Base-by-base conservation (phyloP, 1,284 basidiomycete species). In the Leccinum subspadiceum region DNA sequence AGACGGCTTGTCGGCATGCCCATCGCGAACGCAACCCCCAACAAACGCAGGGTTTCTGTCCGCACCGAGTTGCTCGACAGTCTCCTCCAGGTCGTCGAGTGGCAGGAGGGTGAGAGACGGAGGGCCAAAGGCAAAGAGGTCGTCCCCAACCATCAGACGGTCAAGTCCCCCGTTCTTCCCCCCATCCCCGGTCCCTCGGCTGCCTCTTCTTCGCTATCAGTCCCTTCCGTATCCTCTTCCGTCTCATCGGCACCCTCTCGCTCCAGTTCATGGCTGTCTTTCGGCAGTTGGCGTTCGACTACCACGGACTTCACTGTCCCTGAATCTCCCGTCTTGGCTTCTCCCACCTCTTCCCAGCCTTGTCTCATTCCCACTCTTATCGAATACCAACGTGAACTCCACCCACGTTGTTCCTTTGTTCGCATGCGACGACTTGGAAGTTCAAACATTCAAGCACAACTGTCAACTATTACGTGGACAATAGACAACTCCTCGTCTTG, bases 221-320 rank as follows among this genome's bases (percentile, higher is more conserved):
- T 71, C 63, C 63, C 70, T 44, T 61, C 66, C 53, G 57, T 76
- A 4, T 73, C 76, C 8, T 69, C 73, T 9, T 74, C 74, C 9
- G 61, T 69, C 12, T 73, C 77, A 0, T 22, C 26, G 5, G 8
- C 53, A 15, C 67, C 77, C 22, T 77, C 78, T 2, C 79, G 81
- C 44, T 78, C 83, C 20, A 76, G 77, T 52, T 85, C 83, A 0
- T 85, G 83, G 84, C 76, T 84, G 44, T 83, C 84, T 20, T 83
- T 84, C 61, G 75, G 77, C 59, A 78, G 78, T 62, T 79, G 77
- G 63, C 71, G 75, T 29, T 81, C 81, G 13, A 76, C 78, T 12
- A 71, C 73, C 62, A 77, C 79, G 44, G 75, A 75, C 56, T 64
- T 77, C 51, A 79, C 80, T 0, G 70, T 75, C 17, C 75, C 75